These are phyloP conservation scores for Pythium angustatum DNA, from an alignment of 352 stramenopile species.

Conservation along the genomic window DNA sequence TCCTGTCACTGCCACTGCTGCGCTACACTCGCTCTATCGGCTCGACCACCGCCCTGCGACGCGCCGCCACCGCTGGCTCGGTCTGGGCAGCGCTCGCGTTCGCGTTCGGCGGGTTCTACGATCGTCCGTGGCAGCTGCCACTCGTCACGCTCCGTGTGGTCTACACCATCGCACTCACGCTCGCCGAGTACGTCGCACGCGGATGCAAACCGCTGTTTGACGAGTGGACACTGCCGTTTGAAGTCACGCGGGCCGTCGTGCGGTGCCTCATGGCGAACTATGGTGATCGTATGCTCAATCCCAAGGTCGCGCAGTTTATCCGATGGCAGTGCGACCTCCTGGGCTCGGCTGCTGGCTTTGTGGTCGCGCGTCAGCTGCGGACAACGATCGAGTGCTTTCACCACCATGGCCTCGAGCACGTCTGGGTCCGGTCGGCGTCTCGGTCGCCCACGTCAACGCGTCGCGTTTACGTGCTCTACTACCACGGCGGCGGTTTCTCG, in stretches of 20 bases:
- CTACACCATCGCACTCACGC: conserved; percentile 11
- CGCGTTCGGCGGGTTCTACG: conserved; percentile 23
- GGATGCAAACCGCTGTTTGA: conserved; percentile 24
- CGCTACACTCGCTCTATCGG: not conserved
- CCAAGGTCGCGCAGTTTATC: conserved; percentile 18
- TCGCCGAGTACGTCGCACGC: conserved; percentile 26
- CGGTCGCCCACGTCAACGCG: not conserved
- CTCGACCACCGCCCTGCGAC: not conserved
- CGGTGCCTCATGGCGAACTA: conserved; percentile 20
- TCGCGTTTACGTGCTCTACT: conserved; percentile 52
- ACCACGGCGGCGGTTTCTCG: conserved; percentile 52
- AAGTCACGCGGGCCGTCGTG: conserved; percentile 23
- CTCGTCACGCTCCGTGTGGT: conserved; percentile 13
- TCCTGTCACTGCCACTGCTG: not conserved
- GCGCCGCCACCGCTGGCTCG: conserved; percentile 18
- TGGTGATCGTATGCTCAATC: conserved; percentile 12
- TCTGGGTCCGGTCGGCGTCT: conserved; percentile 13
- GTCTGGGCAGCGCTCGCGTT: conserved; percentile 14
- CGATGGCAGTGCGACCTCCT: conserved; percentile 13
- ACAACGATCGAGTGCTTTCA: conserved; percentile 11
- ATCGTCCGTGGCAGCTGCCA: conserved; percentile 18
- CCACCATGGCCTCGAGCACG: conserved; percentile 31
- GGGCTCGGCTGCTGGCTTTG: conserved; percentile 7
- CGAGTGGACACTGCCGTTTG: conserved; percentile 31
- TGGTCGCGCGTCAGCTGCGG: conserved; percentile 9